Evolutionary conservation across 208 protist species (phyloP).

Genomic region (Angomonas deanei): DNA sequence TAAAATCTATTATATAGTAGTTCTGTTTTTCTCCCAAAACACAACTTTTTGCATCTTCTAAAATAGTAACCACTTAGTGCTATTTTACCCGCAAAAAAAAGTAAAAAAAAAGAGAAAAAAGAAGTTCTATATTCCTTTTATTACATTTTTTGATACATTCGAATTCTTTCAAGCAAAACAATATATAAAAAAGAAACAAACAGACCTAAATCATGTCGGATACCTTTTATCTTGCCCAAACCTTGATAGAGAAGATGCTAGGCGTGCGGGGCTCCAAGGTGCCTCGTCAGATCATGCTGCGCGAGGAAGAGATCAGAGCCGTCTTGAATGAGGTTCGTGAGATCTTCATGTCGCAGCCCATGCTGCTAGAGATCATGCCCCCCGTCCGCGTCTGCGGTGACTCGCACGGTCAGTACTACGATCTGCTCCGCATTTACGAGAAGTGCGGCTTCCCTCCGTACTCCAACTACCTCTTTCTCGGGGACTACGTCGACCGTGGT

Average conservation of each 20-base stretch:
- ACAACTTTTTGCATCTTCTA: too few relatives aligned
- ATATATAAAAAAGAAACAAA: neutral
- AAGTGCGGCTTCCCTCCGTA: too few relatives aligned
- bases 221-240: constrained; percentile 26
- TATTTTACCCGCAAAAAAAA: constrained; percentile 1
- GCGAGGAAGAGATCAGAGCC: constrained; percentile 79
- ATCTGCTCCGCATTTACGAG: too few relatives aligned
- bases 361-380: constrained; percentile 81
- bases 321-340: constrained; percentile 53
- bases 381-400: constrained; percentile 86
- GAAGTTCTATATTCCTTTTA: constrained; percentile 7
- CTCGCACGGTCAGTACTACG: too few relatives aligned
- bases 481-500: too few relatives aligned
- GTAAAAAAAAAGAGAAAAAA: constrained; percentile 1
- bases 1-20: too few relatives aligned
- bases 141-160: constrained; percentile 5
- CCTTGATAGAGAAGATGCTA: constrained; percentile 74
- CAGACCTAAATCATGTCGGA: neutral
- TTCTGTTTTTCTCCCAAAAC: too few relatives aligned
- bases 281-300: constrained; percentile 65
- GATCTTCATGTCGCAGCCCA: too few relatives aligned
- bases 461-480: too few relatives aligned
- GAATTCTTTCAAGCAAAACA: neutral
- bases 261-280: constrained; percentile 44
- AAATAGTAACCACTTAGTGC: too few relatives aligned